Percentiles rank a stretch among this genome's conserved stretches.
These are phyloP conservation scores for Lithohypha guttulata DNA, from an alignment of 2,329 filamentous ascomycete genomes.

Conservation along the genomic window DNA sequence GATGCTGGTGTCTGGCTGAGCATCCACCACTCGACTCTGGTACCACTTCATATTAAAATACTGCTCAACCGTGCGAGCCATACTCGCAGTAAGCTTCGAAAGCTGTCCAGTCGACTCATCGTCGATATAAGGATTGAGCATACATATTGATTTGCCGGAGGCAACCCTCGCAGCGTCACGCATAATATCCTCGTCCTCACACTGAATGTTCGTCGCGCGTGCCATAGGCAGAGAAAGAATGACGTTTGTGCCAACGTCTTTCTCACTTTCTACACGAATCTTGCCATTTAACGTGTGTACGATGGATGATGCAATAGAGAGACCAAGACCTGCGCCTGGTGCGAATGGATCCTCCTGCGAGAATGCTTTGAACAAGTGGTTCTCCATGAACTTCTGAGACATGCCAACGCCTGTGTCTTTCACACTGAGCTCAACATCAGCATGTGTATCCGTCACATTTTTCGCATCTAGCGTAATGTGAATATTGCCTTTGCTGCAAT, in stretches of 20 bases:
- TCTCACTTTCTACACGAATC: constrained; percentile 23
- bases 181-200: background rate
- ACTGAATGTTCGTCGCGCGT: background rate
- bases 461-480: constrained; percentile 27
- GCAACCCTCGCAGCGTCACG: constrained; percentile 1
- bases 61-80: constrained; percentile 7
- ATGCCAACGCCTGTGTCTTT: constrained; percentile 26
- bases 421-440: constrained; percentile 20
- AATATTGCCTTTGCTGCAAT: constrained; percentile 35
- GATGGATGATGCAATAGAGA: constrained; percentile 44
- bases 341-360: constrained; percentile 47
- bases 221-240: constrained; percentile 8
- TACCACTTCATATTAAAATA: constrained; percentile 5
- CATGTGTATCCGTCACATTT: constrained; percentile 14
- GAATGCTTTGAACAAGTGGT: constrained; percentile 44
- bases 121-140: constrained; percentile 4
- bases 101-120: background rate
- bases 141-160: constrained; percentile 3
- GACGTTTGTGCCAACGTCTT: constrained; percentile 22
- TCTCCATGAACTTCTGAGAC: constrained; percentile 20
- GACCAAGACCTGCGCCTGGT: constrained; percentile 48
- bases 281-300: constrained; percentile 22
- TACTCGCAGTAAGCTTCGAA: constrained; percentile 6
- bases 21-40: constrained; percentile 10
- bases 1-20: constrained; percentile 12